Percentiles rank a stretch among this genome's conserved stretches.
Conservation (phyloP, 768 basidiomycete species). For the Punctularia strigosozonata region DNA sequence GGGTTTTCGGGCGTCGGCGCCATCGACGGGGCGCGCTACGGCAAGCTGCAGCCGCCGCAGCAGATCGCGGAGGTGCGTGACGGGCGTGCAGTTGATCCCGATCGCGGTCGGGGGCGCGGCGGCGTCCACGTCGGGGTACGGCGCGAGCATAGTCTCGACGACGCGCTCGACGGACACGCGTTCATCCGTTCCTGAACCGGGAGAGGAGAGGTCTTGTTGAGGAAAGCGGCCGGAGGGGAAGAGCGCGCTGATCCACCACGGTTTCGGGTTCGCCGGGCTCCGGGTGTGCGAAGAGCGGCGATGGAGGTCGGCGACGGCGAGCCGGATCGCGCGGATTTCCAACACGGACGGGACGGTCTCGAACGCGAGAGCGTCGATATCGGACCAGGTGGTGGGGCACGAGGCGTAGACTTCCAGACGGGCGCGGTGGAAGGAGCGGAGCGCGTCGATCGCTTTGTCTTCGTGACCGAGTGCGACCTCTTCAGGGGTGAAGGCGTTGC, state of each 20-base stretch:
- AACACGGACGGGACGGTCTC: constrained; percentile 64
- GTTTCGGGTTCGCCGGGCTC: constrained; percentile 26
- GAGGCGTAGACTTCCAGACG: constrained; percentile 43
- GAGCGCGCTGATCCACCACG: constrained; percentile 68
- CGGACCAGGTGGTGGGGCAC: constrained; percentile 37
- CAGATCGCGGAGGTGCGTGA: constrained; percentile 29
- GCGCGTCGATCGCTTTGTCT: constrained; percentile 31
- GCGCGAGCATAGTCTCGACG: constrained; percentile 26
- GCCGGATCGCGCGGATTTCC: constrained; percentile 55
- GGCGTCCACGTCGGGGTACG: constrained; percentile 7
- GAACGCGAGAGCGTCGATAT: constrained; percentile 57
- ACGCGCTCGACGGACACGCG: constrained; percentile 26
- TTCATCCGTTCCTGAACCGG: constrained; percentile 13
- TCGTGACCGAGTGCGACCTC: constrained; percentile 19
- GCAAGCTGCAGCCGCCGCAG: constrained; percentile 23
- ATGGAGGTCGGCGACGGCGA: constrained; percentile 36
- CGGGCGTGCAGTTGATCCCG: constrained; percentile 65
- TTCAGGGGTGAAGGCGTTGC: constrained; percentile 27
- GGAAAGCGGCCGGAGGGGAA: constrained; percentile 41
- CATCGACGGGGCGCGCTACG: not conserved
- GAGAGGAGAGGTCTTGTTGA: constrained; percentile 26
- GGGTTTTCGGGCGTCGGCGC: constrained; percentile 17
- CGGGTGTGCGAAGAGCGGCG: constrained; percentile 10
- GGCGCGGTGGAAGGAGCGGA: constrained; percentile 52
- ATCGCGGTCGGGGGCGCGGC: constrained; percentile 35